Evolutionary conservation across 2,329 filamentous ascomycete species (phyloP).

Genomic region (Fusarium caatingaense): DNA sequence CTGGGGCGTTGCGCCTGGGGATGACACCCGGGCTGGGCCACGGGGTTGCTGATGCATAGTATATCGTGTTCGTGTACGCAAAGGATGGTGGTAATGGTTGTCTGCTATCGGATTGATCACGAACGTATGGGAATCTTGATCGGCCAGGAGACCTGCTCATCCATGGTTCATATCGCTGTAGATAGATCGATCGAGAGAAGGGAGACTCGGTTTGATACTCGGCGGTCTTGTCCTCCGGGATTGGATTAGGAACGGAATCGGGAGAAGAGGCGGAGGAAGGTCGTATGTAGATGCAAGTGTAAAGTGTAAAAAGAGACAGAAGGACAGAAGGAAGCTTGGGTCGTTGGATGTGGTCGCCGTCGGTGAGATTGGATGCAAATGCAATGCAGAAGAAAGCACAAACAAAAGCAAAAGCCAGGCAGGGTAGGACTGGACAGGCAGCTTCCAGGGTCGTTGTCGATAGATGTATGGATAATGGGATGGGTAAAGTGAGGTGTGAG

Average conservation of each 20-base stretch:
- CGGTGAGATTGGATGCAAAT: constrained; percentile 41
- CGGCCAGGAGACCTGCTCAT: constrained; percentile 50
- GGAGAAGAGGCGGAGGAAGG: constrained; percentile 19
- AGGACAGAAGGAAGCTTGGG: constrained; percentile 12
- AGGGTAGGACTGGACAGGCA: constrained; percentile 31
- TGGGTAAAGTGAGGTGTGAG: constrained; percentile 27
- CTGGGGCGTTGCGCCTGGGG: constrained; percentile 77
- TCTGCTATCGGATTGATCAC: constrained; percentile 42
- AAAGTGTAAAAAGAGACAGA: constrained; percentile 33
- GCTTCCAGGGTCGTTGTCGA: constrained; percentile 36
- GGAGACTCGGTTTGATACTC: constrained; percentile 12
- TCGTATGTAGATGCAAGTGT: constrained; percentile 24
- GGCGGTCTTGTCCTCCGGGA: constrained; percentile 7
- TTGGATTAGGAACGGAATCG: constrained; percentile 1
- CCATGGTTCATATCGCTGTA: constrained; percentile 49
- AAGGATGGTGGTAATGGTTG: constrained; percentile 9
- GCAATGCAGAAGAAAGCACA: background rate
- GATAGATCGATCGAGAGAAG: constrained; percentile 14
- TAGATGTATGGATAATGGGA: constrained; percentile 31
- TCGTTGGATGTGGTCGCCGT: constrained; percentile 21
- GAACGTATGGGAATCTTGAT: constrained; percentile 48
- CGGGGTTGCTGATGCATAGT: constrained; percentile 92
- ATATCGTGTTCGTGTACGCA: constrained; percentile 24
- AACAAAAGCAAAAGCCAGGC: constrained; percentile 8
- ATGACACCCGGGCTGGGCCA: constrained; percentile 76